Evolutionary conservation across 371 early-diverging fungal species (phyloP).

Genomic region (Batkoa obscura): DNA sequence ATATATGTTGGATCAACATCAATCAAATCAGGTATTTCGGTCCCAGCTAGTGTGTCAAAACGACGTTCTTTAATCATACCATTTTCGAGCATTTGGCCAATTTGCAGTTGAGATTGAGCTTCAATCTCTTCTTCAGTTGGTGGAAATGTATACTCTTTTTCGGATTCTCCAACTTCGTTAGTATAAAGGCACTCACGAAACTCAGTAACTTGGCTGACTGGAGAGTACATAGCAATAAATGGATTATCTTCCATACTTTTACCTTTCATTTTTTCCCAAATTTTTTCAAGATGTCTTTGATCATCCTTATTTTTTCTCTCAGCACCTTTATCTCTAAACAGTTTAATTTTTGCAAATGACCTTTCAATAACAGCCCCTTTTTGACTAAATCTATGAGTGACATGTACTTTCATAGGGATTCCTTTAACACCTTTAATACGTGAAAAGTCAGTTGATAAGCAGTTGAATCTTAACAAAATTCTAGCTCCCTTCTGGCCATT

Average conservation of each 20-base stretch:
- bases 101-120: background rate
- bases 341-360: constrained; percentile 41
- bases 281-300: constrained; percentile 33
- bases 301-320: constrained; percentile 49
- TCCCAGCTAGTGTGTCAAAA: constrained; percentile 3
- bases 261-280: constrained; percentile 30
- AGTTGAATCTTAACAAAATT: constrained; percentile 49
- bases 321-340: constrained; percentile 58
- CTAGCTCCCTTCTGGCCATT: constrained; percentile 45
- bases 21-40: constrained; percentile 11
- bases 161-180: constrained; percentile 13
- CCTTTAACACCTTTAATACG: constrained; percentile 73
- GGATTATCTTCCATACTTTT: constrained; percentile 13
- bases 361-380: constrained; percentile 16
- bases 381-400: constrained; percentile 13
- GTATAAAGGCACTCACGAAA: constrained; percentile 15
- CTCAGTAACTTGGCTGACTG: constrained; percentile 12
- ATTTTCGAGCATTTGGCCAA: background rate
- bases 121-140: constrained; percentile 2
- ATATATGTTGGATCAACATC: constrained; percentile 18
- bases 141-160: constrained; percentile 14
- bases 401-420: constrained; percentile 45
- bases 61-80: background rate
- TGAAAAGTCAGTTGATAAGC: constrained; percentile 65
- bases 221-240: constrained; percentile 11